Evolutionary conservation across 768 basidiomycete species (phyloP), one percentile per base, ranked within the genome.

Genomic region (Lepiota brunneoincarnata): DNA sequence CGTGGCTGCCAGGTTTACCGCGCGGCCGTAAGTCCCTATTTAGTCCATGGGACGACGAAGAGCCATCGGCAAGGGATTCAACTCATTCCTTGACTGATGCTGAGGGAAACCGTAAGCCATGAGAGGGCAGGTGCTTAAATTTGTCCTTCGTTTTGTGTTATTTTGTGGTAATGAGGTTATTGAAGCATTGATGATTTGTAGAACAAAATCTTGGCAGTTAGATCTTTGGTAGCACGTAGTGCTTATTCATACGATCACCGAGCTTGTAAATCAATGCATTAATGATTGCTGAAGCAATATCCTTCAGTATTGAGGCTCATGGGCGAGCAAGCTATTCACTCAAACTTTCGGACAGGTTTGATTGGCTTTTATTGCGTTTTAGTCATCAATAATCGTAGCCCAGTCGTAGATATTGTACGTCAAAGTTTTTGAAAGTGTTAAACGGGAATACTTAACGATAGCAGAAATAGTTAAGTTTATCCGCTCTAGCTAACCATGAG

Each of bases 41-140:
- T 63, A 90, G 87, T 62, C 89, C 89, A 28, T 91, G 88, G 88
- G 89, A 86, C 44, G 88, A 90, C 61, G 88, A 89, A 58, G 86
- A 86, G 53, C 68, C 64, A 3, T 61, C 58, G 24, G 44, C 49
- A 20, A 54, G 31, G 23, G 54, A 45, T 26, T 51, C 47, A 39
- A 55, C 53, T 36, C 20, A 53, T 58, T 21, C 48, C 42, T 24
- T 43, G 11, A 18, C 41, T 43, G 41, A 21, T 24, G 14, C n/a
- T 39, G 38, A 20, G n/a, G 38, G 38, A 39, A 39, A 20, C 14
- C 38, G 38, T 39, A n/a, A 39, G 2, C 38, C 38, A n/a, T 39
- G 38, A 39, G 6, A 2, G 9, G n/a, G n/a, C 31, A 31, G 11
- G 31, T 31, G n/a, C n/a, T n/a, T n/a, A n/a, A n/a, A n/a, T 31